Base-by-base conservation (phyloP, 768 basidiomycete genomes). In the Boletus eberwhitei region DNA sequence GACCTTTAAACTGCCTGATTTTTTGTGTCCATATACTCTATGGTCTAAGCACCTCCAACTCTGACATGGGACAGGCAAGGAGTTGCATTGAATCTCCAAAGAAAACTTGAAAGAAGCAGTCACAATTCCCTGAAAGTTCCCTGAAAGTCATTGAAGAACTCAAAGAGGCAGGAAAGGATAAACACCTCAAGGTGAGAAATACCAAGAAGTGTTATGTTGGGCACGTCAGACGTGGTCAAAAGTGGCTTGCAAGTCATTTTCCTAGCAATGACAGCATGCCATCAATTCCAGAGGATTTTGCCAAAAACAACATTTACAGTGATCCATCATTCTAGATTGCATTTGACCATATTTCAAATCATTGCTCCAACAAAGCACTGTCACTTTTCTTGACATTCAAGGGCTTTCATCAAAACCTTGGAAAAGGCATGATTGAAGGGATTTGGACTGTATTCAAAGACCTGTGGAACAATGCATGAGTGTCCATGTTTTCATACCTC, bases 381-480 rank as follows among this genome's bases (percentile, higher is more conserved):
- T 13, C 40, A 21, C 14, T 41, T 13, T 41, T 41, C 2, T 21
- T 44, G n/a, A 52, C 51, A 53, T 39, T 31, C 52, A 32, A 21
- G 43, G 16, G 50, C 52, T 5, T 32, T 74, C 8, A 40, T 71
- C 8, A 62, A 66, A 37, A 57, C 60, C 3, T 46, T 69, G 48
- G 68, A 11, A 38, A 38, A 38, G 37, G n/a, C n/a, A n/a, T n/a
- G n/a, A n/a, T n/a, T n/a, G n/a, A n/a, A n/a, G n/a, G n/a, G n/a
- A n/a, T n/a, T n/a, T n/a, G n/a, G n/a, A n/a, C n/a, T n/a, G n/a
- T n/a, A n/a, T n/a, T n/a, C n/a, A n/a, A n/a, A n/a, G n/a, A n/a
- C n/a, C n/a, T n/a, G n/a, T n/a, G n/a, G n/a, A n/a, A n/a, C n/a
- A n/a, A n/a, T n/a, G n/a, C n/a, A n/a, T n/a, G n/a, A n/a, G n/a